A percentile compares a stretch with the other conserved stretches of the same genome.
phyloP scores from a whole-genome alignment of 1,284 basidiomycete species.

The Takashimella tepidaria region DNA sequence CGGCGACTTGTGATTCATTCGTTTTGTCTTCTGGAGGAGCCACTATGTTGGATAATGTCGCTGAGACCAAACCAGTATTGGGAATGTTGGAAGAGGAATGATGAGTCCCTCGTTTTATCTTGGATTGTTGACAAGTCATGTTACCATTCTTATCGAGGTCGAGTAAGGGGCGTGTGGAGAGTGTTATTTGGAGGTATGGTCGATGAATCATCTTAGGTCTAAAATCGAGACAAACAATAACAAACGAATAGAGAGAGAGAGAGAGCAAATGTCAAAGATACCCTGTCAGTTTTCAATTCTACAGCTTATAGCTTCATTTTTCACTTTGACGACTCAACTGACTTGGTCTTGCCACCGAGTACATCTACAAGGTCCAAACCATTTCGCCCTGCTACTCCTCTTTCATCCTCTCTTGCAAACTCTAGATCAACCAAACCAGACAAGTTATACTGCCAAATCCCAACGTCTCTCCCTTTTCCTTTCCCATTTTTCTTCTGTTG shows the following conservation, averaged over 20 bases:
- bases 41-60: no score
- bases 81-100: no score
- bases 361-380: conserved; percentile 23
- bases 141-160: conserved; percentile 41
- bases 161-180: conserved; percentile 55
- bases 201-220: conserved; percentile 62
- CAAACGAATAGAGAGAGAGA: no score
- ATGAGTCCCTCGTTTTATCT: neutral
- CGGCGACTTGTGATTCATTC: neutral
- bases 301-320: no score
- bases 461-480: conserved; percentile 19
- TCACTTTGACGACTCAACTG: no score
- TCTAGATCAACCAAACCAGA: conserved; percentile 53
- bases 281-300: no score
- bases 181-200: conserved; percentile 69
- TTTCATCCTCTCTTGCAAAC: no score
- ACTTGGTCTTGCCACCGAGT: conserved; percentile 57
- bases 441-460: conserved; percentile 76
- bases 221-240: no score
- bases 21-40: no score
- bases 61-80: no score
- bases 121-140: conserved; percentile 22
- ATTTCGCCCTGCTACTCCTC: conserved; percentile 35
- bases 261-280: no score
- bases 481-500: conserved; percentile 34